These are phyloP conservation scores for Yarrowia sp. DNA, from an alignment of 805 yeast genomes.

Conservation along the genomic window DNA sequence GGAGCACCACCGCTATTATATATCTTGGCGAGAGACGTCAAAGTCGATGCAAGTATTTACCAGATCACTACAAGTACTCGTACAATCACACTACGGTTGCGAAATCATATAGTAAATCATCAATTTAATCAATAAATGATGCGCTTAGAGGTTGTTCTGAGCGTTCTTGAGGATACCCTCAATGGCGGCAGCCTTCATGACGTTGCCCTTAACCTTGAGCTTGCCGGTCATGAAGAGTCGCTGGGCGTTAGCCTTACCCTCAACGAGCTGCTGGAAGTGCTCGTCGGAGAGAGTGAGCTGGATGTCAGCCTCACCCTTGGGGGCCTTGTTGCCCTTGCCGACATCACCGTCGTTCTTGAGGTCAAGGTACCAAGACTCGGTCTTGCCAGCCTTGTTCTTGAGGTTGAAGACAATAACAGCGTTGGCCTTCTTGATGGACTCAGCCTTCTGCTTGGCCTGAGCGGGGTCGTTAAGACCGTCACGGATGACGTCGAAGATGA, in stretches of 20 bases:
- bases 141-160: slow-evolving; percentile 44
- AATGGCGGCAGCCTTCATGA: slow-evolving; percentile 81
- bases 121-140: slow-evolving; percentile 18
- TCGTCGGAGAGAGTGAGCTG: slow-evolving; percentile 62
- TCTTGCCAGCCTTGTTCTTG: slow-evolving; percentile 57
- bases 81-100: neutral
- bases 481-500: slow-evolving; percentile 40
- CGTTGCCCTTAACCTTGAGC: slow-evolving; percentile 83
- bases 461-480: slow-evolving; percentile 36
- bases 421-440: slow-evolving; percentile 48
- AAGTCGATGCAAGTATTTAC: too few relatives aligned
- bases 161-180: slow-evolving; percentile 63
- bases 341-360: slow-evolving; percentile 57
- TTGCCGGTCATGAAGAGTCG: slow-evolving; percentile 79
- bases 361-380: slow-evolving; percentile 64
- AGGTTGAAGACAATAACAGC: slow-evolving; percentile 65
- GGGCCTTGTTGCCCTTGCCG: slow-evolving; percentile 42
- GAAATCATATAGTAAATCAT: neutral
- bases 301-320: slow-evolving; percentile 54
- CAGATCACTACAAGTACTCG: too few relatives aligned
- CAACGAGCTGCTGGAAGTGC: slow-evolving; percentile 65
- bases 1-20: too few relatives aligned
- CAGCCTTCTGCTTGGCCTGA: slow-evolving; percentile 31
- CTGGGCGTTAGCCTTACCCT: slow-evolving; percentile 81
- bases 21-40: too few relatives aligned